Evolutionary conservation across 805 yeast genomes (phyloP).

Genomic region (Kodamaea kaohsiungensis): DNA sequence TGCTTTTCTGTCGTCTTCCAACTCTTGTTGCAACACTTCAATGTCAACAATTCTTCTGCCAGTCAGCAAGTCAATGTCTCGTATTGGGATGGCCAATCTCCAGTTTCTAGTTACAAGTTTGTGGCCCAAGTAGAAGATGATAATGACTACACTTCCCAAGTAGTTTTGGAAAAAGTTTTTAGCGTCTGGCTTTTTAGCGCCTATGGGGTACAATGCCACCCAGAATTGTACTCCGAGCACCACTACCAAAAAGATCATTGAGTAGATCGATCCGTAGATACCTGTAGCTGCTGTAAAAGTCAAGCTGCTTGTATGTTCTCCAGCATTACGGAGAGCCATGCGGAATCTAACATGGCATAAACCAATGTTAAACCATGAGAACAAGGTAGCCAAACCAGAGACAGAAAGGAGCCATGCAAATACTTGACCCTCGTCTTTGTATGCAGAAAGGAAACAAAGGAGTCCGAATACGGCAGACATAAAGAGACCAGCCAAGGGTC

Average conservation of each 20-base stretch:
- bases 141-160: slow-evolving; percentile 25
- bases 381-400: slow-evolving; percentile 37
- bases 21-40: slow-evolving; percentile 22
- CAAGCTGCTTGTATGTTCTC: slow-evolving; percentile 20
- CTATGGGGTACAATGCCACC: slow-evolving; percentile 27
- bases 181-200: slow-evolving; percentile 17
- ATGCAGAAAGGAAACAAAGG: slow-evolving; percentile 18
- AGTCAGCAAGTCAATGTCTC: slow-evolving; percentile 25
- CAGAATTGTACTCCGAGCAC: slow-evolving; percentile 29
- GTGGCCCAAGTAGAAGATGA: slow-evolving; percentile 25
- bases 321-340: slow-evolving; percentile 29
- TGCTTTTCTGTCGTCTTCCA: slow-evolving; percentile 20
- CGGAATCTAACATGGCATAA: slow-evolving; percentile 37
- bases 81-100: slow-evolving; percentile 20
- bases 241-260: slow-evolving; percentile 22
- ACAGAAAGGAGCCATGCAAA: slow-evolving; percentile 35
- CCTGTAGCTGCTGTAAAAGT: slow-evolving; percentile 25
- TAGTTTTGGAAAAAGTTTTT: slow-evolving; percentile 25
- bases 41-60: slow-evolving; percentile 27
- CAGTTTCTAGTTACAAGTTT: slow-evolving; percentile 22
- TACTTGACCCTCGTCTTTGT: slow-evolving; percentile 14
- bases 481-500: slow-evolving; percentile 17
- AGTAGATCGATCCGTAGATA: slow-evolving; percentile 26
- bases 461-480: slow-evolving; percentile 17
- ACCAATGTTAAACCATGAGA: slow-evolving; percentile 37